These are phyloP conservation scores for Urtica urens DNA, from an alignment of 306 rosid genomes.

Conservation along the genomic window DNA sequence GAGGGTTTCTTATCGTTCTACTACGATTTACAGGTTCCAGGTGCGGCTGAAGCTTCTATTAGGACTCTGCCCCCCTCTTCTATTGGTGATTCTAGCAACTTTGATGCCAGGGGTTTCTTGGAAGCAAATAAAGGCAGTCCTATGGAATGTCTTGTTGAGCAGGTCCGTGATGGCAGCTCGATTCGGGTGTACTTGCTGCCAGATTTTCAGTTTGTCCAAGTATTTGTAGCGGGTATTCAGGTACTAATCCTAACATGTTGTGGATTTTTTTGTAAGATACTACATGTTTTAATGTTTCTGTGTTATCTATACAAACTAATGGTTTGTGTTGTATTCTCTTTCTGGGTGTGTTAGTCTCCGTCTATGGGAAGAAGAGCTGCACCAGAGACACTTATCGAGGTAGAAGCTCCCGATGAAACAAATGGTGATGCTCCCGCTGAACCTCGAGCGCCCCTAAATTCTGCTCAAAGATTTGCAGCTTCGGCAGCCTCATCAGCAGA, in stretches of 20 bases:
- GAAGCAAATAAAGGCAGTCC: constrained; percentile 73
- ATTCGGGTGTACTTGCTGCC: constrained; percentile 77
- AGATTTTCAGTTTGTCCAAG: constrained; percentile 91
- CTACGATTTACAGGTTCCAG: constrained; percentile 43
- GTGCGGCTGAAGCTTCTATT: constrained; percentile 65
- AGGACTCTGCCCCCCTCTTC: constrained; percentile 84
- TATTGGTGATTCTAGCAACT: constrained; percentile 73
- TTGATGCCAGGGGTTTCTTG: constrained; percentile 69
- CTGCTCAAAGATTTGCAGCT: constrained; percentile 91
- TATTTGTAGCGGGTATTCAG: constrained; percentile 88
- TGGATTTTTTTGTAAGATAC: not conserved
- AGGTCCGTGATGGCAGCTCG: constrained; percentile 92
- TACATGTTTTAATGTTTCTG: not conserved
- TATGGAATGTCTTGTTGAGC: constrained; percentile 83
- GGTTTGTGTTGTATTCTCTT: not conserved
- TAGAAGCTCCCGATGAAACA: constrained; percentile 44
- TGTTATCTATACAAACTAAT: not conserved
- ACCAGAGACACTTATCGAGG: constrained; percentile 42
- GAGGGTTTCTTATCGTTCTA: no score
- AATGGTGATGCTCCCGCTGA: constrained; percentile 61
- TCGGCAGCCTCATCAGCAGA: constrained; percentile 47
- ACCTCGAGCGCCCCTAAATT: constrained; percentile 66
- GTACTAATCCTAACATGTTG: constrained; percentile 20
- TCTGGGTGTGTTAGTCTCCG: constrained; percentile 50
- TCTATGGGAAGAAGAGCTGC: constrained; percentile 84